Evolutionary conservation across 169 alveolate species (phyloP).

Genomic region (Cardiosporidium cionae): DNA sequence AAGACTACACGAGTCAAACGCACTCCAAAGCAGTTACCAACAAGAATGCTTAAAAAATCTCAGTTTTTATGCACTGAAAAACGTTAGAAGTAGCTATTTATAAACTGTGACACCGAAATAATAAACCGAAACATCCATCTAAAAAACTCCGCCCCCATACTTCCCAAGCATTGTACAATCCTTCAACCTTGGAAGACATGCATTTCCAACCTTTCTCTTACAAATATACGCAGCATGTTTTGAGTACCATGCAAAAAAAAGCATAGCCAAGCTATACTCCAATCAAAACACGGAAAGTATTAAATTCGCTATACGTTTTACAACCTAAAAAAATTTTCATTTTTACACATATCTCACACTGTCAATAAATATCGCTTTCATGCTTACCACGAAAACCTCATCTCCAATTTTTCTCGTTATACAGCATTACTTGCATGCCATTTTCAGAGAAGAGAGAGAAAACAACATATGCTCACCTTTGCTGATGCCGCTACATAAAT

Average conservation of each 20-base stretch:
- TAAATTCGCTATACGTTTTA: background rate
- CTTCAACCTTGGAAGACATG: no score
- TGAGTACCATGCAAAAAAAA: no score
- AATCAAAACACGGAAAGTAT: no score
- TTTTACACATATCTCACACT: background rate
- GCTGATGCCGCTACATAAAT: constrained; percentile 47
- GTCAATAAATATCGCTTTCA: background rate
- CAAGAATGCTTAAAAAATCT: background rate
- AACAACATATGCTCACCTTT: background rate
- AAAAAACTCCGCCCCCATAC: no score
- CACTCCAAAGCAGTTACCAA: background rate
- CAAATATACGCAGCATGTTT: no score
- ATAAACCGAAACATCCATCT: no score
- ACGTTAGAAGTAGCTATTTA: no score
- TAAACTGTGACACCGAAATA: no score
- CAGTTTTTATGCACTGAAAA: no score
- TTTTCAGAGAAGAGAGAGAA: background rate
- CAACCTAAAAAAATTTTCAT: background rate
- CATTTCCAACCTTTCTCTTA: no score
- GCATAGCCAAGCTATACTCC: no score
- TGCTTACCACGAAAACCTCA: background rate
- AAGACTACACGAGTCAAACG: background rate
- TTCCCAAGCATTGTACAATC: no score
- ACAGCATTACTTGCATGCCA: background rate
- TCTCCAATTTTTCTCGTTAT: background rate